Evolutionary conservation across 306 rosid species (phyloP).

Genomic region (Citrullus colocynthis): DNA sequence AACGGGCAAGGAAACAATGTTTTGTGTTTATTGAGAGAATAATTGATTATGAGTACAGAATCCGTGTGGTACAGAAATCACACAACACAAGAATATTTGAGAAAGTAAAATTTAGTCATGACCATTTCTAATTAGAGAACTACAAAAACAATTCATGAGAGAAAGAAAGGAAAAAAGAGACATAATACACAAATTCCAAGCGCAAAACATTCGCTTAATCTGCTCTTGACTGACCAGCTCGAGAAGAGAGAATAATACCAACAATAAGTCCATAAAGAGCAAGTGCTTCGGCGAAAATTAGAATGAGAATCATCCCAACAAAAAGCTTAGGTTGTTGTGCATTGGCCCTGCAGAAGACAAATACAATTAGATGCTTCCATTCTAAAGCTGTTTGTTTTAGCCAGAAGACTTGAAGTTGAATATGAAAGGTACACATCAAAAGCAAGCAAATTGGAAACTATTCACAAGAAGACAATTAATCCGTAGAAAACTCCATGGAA

Average conservation of each 20-base stretch:
- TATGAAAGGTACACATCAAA: not conserved
- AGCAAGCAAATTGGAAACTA: not conserved
- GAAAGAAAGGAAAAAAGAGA: not conserved
- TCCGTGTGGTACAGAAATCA: constrained; percentile 5
- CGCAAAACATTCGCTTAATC: constrained; percentile 17
- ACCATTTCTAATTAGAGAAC: not conserved
- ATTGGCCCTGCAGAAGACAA: constrained; percentile 30
- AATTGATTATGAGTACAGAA: not conserved
- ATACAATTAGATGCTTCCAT: not conserved
- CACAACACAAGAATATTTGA: not conserved
- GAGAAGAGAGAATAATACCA: constrained; percentile 52
- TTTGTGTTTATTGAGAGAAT: constrained; percentile 1
- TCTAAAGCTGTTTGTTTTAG: not conserved
- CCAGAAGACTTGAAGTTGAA: not conserved
- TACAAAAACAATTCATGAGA: not conserved
- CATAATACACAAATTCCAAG: not conserved
- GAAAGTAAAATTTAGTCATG: not conserved
- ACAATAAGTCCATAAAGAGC: constrained; percentile 51
- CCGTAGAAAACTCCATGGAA: not conserved
- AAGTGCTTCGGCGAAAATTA: constrained; percentile 49
- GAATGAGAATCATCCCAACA: constrained; percentile 54
- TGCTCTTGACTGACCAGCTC: constrained; percentile 55
- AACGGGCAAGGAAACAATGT: not conserved
- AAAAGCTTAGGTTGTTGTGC: constrained; percentile 57
- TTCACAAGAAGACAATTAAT: not conserved